These are phyloP conservation scores for Magnaporthiopsis incrustans DNA, from an alignment of 2,329 filamentous ascomycete species.

Conservation along the genomic window DNA sequence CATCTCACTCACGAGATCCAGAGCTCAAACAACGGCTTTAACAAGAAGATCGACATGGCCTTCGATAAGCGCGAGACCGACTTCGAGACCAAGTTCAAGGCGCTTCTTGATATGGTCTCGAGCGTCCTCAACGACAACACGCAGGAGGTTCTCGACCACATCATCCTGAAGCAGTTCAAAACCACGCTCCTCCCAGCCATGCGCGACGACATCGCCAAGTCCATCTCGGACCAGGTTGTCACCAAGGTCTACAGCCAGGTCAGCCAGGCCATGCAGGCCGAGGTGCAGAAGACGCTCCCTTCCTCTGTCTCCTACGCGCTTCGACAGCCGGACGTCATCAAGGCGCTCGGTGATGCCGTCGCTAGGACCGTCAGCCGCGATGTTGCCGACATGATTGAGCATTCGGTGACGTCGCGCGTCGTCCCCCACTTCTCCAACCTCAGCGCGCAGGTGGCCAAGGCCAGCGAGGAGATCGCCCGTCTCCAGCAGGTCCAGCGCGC, in stretches of 20 bases:
- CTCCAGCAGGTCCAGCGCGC: constrained; percentile 42
- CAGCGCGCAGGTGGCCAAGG: constrained; percentile 56
- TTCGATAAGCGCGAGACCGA: constrained; percentile 40
- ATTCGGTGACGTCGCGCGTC: constrained; percentile 54
- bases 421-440: constrained; percentile 58
- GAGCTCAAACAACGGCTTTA: constrained; percentile 25
- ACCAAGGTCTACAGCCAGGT: constrained; percentile 60
- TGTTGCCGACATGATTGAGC: constrained; percentile 61
- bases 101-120: constrained; percentile 50
- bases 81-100: constrained; percentile 45
- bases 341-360: constrained; percentile 64
- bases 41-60: constrained; percentile 51
- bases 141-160: constrained; percentile 64
- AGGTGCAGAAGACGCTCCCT: constrained; percentile 65
- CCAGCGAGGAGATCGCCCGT: constrained; percentile 41
- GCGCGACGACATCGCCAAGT: constrained; percentile 55
- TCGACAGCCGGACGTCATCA: constrained; percentile 61
- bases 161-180: constrained; percentile 70
- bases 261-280: constrained; percentile 58
- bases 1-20: constrained; percentile 47
- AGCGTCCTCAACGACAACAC: constrained; percentile 55
- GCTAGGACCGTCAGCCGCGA: constrained; percentile 56
- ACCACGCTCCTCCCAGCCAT: constrained; percentile 69
- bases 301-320: constrained; percentile 57
- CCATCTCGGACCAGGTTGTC: constrained; percentile 64